A percentile compares a stretch with the other conserved stretches of the same genome.
These are phyloP conservation scores for Colletotrichum tabaci DNA, from an alignment of 2,329 filamentous ascomycete species.

Conservation along the genomic window DNA sequence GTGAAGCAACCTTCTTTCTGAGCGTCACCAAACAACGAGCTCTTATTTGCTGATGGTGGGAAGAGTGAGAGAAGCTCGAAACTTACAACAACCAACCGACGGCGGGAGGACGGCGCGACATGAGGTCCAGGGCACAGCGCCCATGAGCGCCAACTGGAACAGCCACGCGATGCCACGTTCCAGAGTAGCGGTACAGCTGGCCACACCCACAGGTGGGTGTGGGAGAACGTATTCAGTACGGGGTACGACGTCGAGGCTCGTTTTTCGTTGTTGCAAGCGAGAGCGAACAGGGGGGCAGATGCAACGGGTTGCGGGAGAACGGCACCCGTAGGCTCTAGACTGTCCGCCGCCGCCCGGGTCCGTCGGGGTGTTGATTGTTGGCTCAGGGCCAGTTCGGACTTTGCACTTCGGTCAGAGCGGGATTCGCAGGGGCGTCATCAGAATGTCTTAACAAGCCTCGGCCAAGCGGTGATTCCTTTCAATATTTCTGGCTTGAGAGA, in stretches of 20 bases:
- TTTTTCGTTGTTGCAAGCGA: slow-evolving; percentile 2
- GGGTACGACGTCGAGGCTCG: neutral
- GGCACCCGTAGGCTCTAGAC: slow-evolving; percentile 17
- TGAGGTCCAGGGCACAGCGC: slow-evolving; percentile 4
- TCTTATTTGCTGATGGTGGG: slow-evolving; percentile 37
- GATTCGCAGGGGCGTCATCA: neutral
- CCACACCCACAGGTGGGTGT: rapidly evolving
- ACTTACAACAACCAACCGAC: slow-evolving; percentile 18
- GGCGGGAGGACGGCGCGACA: neutral
- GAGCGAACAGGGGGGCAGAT: slow-evolving; percentile 14
- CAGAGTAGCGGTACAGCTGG: neutral
- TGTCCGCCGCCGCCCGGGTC: slow-evolving; percentile 19
- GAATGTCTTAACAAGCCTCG: slow-evolving; percentile 4
- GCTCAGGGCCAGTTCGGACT: neutral
- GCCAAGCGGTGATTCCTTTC: neutral
- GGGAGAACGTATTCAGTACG: neutral
- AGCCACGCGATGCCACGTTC: slow-evolving; percentile 19
- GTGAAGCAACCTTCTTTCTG: slow-evolving; percentile 20
- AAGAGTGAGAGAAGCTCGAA: slow-evolving; percentile 17
- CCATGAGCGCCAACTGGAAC: slow-evolving; percentile 33
- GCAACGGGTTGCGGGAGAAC: neutral
- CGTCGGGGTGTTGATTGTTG: slow-evolving; percentile 21
- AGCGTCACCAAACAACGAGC: slow-evolving; percentile 1
- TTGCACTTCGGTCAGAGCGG: neutral
- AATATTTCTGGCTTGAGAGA: neutral